Base-by-base conservation (phyloP, 768 basidiomycete genomes). In the Steccherinum ochraceum region DNA sequence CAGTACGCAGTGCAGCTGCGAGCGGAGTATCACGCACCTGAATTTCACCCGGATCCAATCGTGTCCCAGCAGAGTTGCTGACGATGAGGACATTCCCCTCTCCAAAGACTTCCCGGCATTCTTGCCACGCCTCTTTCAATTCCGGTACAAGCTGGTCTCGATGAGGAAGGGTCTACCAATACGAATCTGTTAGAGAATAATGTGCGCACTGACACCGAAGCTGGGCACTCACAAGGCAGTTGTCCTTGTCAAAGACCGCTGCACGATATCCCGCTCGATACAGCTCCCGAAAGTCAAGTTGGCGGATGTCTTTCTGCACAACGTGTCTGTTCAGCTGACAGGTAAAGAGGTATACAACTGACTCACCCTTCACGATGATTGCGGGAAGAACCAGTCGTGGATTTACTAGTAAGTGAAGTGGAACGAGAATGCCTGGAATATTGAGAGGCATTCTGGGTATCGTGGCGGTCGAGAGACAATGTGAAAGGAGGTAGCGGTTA, bases 221-320 rank as follows among this genome's bases (percentile, higher is more conserved):
- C 24, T 24, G 5, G 3, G 16, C 3, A 70, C 86, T 24, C 56
- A 91, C 95, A 57, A 98, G 69, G 62, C 95, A 98, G 60, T 99
- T 98, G 63, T 99, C 95, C 69, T 98, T 97, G 76, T 98, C 95
- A 58, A 98, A 87, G 1, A 99, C 82, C 2, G 86, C 89, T n/a
- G 89, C 93, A 43, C 82, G 79, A 64, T 91, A 93, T 3, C 94
- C 93, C 5, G 83, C 80, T 51, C 74, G 72, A 51, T 77, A 77
- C 35, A 98, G 72, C 30, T 81, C 81, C 7, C 58, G 58, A 73
- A 91, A 93, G 67, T 94, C 81, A 60, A 94, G 74, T 56, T 85
- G 77, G 74, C 89, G 87, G 59, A 94, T 90, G 64, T 90, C 90
- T 89, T 75, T 64, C 83, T 84, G 71, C 56, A 68, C 56, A 54